Conservation (phyloP, 2,329 filamentous ascomycete genomes). For the Calonectria henricotiae region DNA sequence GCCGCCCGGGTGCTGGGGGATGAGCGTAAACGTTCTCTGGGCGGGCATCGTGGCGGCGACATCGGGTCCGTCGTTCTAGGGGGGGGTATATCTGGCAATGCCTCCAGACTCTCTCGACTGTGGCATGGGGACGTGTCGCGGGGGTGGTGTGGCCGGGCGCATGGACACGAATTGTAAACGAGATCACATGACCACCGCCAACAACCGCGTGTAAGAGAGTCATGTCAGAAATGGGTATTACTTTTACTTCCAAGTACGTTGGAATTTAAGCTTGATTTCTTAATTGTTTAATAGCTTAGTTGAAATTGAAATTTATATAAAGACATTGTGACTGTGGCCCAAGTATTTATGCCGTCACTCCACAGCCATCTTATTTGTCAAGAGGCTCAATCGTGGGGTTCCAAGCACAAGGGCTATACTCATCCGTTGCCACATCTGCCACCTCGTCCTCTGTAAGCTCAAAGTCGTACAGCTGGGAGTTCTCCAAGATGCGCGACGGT, state of each 20-base stretch:
- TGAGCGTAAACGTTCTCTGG: conserved; percentile 65
- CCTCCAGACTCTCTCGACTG: conserved; percentile 9
- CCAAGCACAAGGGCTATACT: conserved; percentile 72
- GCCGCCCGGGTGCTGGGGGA: conserved; percentile 56
- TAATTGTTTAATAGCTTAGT: not conserved
- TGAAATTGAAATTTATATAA: no score
- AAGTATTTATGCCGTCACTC: not conserved
- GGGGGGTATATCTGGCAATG: conserved; percentile 8
- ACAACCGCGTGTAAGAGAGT: conserved; percentile 4
- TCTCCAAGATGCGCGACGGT: conserved; percentile 77
- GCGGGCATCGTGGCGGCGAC: conserved; percentile 55
- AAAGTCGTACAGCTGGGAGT: conserved; percentile 72
- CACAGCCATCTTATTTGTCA: conserved; percentile 56
- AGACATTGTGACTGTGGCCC: no score
- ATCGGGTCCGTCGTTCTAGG: conserved; percentile 37
- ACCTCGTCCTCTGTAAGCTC: conserved; percentile 71
- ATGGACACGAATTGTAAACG: conserved; percentile 50
- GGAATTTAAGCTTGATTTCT: not conserved
- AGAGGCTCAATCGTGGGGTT: conserved; percentile 69
- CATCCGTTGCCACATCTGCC: conserved; percentile 65
- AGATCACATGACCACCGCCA: conserved; percentile 48
- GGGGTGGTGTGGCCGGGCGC: conserved; percentile 36
- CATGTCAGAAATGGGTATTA: not conserved
- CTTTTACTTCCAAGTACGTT: not conserved
- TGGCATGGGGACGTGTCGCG: conserved; percentile 28